phyloP scores from a whole-genome alignment of 257 asterid genomes.

The Perilla frutescens region DNA sequence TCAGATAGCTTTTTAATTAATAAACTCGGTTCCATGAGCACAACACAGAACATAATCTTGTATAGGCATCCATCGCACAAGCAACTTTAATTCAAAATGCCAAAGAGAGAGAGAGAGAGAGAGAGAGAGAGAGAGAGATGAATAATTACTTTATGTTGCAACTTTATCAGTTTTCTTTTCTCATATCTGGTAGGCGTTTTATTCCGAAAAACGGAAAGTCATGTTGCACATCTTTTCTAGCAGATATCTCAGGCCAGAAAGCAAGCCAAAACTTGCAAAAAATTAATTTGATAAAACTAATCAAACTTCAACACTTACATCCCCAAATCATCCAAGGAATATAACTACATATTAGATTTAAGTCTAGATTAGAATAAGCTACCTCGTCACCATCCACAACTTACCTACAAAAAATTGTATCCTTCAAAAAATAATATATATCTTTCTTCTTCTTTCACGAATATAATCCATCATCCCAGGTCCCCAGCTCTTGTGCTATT shows the following conservation, averaged over 20 bases:
- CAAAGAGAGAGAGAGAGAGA: too few relatives aligned
- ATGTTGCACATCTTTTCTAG: constrained; percentile 12
- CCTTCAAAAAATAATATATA: constrained; percentile 14
- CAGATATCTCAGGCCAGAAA: constrained; percentile 17
- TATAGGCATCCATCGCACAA: background rate
- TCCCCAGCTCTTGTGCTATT: constrained; percentile 20
- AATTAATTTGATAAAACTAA: background rate
- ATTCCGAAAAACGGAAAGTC: background rate
- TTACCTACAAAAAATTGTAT: constrained; percentile 26
- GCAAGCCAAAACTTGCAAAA: background rate
- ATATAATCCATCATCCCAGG: constrained; percentile 7
- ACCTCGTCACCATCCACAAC: constrained; percentile 17
- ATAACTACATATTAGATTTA: constrained; percentile 2
- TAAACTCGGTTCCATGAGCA: background rate
- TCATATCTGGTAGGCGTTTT: background rate
- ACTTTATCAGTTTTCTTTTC: background rate
- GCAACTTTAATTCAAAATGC: background rate
- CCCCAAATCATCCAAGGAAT: constrained; percentile 15
- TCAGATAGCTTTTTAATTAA: background rate
- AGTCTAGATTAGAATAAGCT: background rate
- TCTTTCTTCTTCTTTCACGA: background rate
- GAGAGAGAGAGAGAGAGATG: background rate
- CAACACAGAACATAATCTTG: background rate
- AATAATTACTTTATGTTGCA: background rate
- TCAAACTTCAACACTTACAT: background rate